A percentile compares a stretch with the other conserved stretches of the same genome.
Conservation (phyloP, 805 yeast genomes). For the Brettanomyces naardenensis region DNA sequence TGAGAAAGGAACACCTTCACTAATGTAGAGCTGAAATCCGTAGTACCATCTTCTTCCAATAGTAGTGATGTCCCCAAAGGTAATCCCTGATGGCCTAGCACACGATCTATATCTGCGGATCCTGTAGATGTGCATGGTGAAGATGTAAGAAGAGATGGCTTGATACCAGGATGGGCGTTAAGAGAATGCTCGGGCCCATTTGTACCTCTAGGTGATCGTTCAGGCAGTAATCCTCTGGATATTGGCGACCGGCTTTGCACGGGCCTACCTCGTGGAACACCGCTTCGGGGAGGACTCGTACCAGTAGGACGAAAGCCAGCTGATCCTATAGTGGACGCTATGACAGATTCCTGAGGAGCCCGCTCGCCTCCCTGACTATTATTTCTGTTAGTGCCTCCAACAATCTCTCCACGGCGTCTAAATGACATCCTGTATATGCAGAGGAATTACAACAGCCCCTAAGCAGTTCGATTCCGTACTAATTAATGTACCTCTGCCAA, state of each 20-base stretch:
- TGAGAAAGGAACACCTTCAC: slow-evolving; percentile 67
- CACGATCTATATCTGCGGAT: slow-evolving; percentile 61
- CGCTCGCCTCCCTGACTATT: too few relatives aligned
- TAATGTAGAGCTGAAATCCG: slow-evolving; percentile 75
- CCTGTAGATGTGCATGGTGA: slow-evolving; percentile 79
- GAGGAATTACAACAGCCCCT: too few relatives aligned
- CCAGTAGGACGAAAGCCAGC: slow-evolving; percentile 5
- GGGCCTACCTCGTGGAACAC: background rate
- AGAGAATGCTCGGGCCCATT: background rate
- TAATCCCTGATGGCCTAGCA: slow-evolving; percentile 74
- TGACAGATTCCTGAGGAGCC: too few relatives aligned
- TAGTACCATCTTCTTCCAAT: slow-evolving; percentile 78
- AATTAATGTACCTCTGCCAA: too few relatives aligned
- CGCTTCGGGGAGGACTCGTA: background rate
- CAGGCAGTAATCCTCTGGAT: too few relatives aligned
- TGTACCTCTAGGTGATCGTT: background rate
- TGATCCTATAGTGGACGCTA: too few relatives aligned
- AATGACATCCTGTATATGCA: slow-evolving; percentile 45
- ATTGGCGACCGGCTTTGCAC: too few relatives aligned
- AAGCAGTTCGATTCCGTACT: too few relatives aligned
- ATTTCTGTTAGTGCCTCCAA: slow-evolving; percentile 19
- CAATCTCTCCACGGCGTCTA: slow-evolving; percentile 48
- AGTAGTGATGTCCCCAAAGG: slow-evolving; percentile 70
- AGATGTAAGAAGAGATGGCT: slow-evolving; percentile 73
- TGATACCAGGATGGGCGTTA: slow-evolving; percentile 46